Conservation (phyloP, 148 eudicot species). For the Rhododendron kiyosumense region DNA sequence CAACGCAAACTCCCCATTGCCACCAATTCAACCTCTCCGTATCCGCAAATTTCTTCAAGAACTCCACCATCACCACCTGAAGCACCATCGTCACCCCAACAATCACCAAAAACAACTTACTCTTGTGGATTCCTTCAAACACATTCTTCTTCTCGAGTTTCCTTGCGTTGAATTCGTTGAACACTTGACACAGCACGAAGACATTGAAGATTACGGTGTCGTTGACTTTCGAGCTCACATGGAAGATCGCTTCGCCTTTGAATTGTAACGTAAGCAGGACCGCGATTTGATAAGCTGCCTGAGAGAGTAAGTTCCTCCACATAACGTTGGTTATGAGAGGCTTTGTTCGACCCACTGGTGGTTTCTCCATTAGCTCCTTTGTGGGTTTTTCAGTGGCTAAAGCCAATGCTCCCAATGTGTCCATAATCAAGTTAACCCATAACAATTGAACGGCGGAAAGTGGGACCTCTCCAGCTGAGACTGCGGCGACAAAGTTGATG, state of each 20-base stretch:
- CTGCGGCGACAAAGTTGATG: conserved; percentile 14
- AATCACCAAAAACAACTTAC: conserved; percentile 17
- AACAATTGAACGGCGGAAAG: conserved; percentile 12
- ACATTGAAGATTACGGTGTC: conserved; percentile 19
- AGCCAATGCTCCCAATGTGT: conserved; percentile 23
- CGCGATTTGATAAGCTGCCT: conserved; percentile 14
- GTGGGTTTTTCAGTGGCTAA: conserved; percentile 15
- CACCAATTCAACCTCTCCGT: conserved; percentile 20
- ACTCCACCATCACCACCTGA: conserved; percentile 29
- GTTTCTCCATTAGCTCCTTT: conserved; percentile 4
- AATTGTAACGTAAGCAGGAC: conserved; percentile 16
- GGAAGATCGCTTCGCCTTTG: conserved; percentile 10
- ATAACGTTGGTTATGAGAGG: conserved; percentile 20
- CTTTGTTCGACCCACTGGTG: conserved; percentile 9
- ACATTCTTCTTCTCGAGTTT: conserved; percentile 24
- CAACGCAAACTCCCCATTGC: conserved; percentile 23
- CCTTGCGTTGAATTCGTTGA: conserved; percentile 17
- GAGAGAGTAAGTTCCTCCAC: conserved; percentile 20
- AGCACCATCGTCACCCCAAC: conserved; percentile 9
- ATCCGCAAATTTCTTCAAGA: conserved; percentile 16
- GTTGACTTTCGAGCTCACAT: conserved; percentile 7
- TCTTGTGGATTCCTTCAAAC: conserved; percentile 12
- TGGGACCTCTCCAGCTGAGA: conserved; percentile 17
- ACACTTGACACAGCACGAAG: conserved; percentile 16
- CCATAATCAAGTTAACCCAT: conserved; percentile 25